Base-by-base conservation (phyloP, 345 rosid species). In the Eucalyptus camaldulensis region DNA sequence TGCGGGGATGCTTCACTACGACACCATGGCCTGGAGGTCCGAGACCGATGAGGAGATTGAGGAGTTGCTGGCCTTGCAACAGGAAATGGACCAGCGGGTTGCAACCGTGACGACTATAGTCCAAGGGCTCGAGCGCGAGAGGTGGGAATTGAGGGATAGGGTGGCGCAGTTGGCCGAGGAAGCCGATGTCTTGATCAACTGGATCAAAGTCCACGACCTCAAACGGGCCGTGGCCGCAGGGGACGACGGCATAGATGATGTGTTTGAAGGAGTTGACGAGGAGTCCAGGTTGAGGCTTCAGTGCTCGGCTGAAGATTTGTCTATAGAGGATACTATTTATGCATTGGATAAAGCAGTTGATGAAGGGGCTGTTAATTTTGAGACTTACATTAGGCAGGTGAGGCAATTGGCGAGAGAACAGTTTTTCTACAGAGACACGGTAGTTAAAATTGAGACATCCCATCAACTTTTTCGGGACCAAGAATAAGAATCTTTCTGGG, bases 351-450 rank as follows among this genome's bases (percentile, higher is more conserved):
- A 90, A 93, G 98, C 94, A 43, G 65, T 91, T 31, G 94, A 89
- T 87, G 83, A 45, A 16, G 94, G 94, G 45, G 91, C 51, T 33
- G 72, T 95, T 90, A 89, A 88, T 22, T 87, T 93, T 49, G 96
- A 93, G 60, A 89, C 60, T 9, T 97, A 97, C 67, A 80, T 96
- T 10, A 96, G 24, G 91, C 95, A 92, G 69, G 94, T 97, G 24
- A 94, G 99, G 89, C 88, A 13, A 4, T 90, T 96, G 94, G 93
- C 93, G 4, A 97, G 98, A 91, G 98, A 95, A 88, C 97, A 96
- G 83, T 96, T 93, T 85, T 50, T 49, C 17, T 85, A 31, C 85
- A 93, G 93, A 51, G 89, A 54, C 16, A 31, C 2, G 89, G 87
- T 88, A 14, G 44, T 91, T 27, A 87, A 88, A n/a, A 54, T 88